phyloP scores from a whole-genome alignment of 768 basidiomycete genomes.

The Rhizopogon salebrosus region DNA sequence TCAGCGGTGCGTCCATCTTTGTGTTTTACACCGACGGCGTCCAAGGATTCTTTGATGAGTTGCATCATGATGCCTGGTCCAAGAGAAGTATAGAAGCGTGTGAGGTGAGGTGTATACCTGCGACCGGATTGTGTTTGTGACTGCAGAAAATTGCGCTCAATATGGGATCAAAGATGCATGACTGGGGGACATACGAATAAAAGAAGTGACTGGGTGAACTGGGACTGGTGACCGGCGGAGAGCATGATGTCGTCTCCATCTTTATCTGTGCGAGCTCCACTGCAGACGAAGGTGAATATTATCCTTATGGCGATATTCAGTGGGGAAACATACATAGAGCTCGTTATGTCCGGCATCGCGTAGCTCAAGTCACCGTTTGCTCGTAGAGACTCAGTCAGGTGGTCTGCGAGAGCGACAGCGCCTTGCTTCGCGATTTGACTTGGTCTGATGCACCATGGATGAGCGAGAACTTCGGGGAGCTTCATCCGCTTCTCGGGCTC shows the following conservation, averaged over 20 bases:
- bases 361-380: slow-evolving; percentile 71
- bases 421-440: slow-evolving; percentile 61
- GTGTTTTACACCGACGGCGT: slow-evolving; percentile 42
- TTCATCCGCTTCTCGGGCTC: slow-evolving; percentile 66
- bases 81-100: slow-evolving; percentile 72
- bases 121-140: slow-evolving; percentile 77
- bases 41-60: slow-evolving; percentile 52
- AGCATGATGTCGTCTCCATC: slow-evolving; percentile 63
- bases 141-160: slow-evolving; percentile 30
- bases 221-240: slow-evolving; percentile 50
- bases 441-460: slow-evolving; percentile 74
- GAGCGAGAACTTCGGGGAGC: slow-evolving; percentile 47
- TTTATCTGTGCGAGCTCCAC: slow-evolving; percentile 28
- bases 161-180: background rate
- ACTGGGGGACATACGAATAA: slow-evolving; percentile 61
- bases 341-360: slow-evolving; percentile 50
- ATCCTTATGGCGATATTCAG: background rate
- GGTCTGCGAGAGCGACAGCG: slow-evolving; percentile 54
- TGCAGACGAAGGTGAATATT: background rate
- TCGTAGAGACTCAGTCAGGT: slow-evolving; percentile 63
- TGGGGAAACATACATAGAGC: slow-evolving; percentile 27
- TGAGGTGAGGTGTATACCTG: slow-evolving; percentile 70
- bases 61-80: slow-evolving; percentile 47
- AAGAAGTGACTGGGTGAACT: slow-evolving; percentile 77
- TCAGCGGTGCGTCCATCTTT: slow-evolving; percentile 32